Evolutionary conservation across 495 filamentous ascomycete genomes (phyloP).

Genomic region (Tricharina praecox): DNA sequence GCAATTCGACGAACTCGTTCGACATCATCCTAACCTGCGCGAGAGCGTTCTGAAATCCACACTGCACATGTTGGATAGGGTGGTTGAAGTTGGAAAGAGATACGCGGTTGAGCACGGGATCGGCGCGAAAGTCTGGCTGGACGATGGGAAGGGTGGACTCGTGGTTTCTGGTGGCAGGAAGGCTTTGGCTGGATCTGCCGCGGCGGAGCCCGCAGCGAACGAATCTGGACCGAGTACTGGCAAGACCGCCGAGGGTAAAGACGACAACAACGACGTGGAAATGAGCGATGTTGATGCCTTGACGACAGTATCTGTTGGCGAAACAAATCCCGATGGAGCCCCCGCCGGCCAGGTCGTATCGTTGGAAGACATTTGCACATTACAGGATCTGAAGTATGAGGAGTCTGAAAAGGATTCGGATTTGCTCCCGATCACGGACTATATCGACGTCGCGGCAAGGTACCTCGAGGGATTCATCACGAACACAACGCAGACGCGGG

Average conservation of each 20-base stretch:
- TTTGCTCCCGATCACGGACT: conserved; percentile 40
- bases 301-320: conserved; percentile 14
- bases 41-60: conserved; percentile 61
- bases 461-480: conserved; percentile 66
- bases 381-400: conserved; percentile 10
- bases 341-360: conserved; percentile 20
- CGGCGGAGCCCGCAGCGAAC: conserved; percentile 22
- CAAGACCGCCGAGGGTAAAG: conserved; percentile 29
- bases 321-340: conserved; percentile 15
- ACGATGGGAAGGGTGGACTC: conserved; percentile 34
- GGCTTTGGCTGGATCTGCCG: conserved; percentile 16
- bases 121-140: conserved; percentile 64
- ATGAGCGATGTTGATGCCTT: conserved; percentile 37
- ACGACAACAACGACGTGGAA: conserved; percentile 36
- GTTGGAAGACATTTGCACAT: conserved; percentile 32
- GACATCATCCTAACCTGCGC: conserved; percentile 78
- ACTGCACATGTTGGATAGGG: conserved; percentile 64
- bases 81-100: conserved; percentile 48
- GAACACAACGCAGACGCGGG: conserved; percentile 55
- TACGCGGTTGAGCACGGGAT: conserved; percentile 49
- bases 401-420: conserved; percentile 18
- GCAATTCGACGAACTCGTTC: conserved; percentile 82
- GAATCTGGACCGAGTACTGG: conserved; percentile 24
- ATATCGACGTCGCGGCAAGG: conserved; percentile 52
- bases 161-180: conserved; percentile 37